phyloP scores from a whole-genome alignment of 768 basidiomycete species.

The Phallus indusiatus region DNA sequence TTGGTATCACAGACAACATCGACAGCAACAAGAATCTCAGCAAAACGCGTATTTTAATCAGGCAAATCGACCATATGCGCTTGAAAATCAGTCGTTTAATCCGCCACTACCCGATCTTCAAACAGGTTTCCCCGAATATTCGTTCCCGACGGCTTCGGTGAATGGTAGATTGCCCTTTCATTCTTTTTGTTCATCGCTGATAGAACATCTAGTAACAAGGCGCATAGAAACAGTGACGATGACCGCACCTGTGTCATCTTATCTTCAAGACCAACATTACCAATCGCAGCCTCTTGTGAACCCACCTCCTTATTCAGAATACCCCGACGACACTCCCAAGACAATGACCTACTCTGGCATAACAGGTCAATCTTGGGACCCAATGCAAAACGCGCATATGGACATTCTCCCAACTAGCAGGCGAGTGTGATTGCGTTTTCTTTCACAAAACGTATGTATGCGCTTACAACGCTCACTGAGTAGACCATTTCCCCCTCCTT shows the following conservation, averaged over 20 bases:
- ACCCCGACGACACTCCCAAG: slow-evolving; percentile 49
- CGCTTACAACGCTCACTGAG: slow-evolving; percentile 12
- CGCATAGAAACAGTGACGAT: slow-evolving; percentile 55
- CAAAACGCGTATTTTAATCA: not conserved
- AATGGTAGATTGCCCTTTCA: slow-evolving; percentile 2
- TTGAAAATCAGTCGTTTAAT: not conserved
- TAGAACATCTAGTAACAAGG: slow-evolving; percentile 43
- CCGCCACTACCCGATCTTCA: not conserved
- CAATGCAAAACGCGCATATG: slow-evolving; percentile 49
- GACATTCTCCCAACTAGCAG: slow-evolving; percentile 32
- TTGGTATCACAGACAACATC: not conserved
- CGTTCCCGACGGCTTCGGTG: not conserved
- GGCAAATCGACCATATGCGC: not conserved
- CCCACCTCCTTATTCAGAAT: slow-evolving; percentile 56
- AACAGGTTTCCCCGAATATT: not conserved
- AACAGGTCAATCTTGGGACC: slow-evolving; percentile 56
- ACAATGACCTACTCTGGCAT: slow-evolving; percentile 27
- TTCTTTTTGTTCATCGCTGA: not conserved
- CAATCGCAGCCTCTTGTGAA: slow-evolving; percentile 26
- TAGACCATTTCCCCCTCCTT: slow-evolving; percentile 24
- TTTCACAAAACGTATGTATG: slow-evolving; percentile 36
- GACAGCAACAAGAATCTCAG: not conserved
- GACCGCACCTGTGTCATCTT: slow-evolving; percentile 51
- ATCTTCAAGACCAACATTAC: slow-evolving; percentile 49
- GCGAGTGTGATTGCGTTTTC: slow-evolving; percentile 12